Conservation (phyloP, 2,329 filamentous ascomycete species). For the Hypoxylon sp. region DNA sequence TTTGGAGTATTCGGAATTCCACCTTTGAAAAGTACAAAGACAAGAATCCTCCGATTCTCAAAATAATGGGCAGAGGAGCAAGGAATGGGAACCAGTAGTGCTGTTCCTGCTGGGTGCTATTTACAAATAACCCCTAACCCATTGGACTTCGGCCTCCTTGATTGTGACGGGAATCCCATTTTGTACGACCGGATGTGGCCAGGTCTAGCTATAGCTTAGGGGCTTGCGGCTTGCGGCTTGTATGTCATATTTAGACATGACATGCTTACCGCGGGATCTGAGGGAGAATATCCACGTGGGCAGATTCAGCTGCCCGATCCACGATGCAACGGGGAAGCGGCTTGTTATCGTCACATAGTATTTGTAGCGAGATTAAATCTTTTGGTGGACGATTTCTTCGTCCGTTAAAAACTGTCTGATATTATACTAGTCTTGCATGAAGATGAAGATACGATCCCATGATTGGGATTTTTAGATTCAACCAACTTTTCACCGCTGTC, state of each 20-base stretch:
- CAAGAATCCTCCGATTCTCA: too few species aligned
- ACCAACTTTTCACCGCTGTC: constrained; percentile 10
- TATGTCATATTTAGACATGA: too few species aligned
- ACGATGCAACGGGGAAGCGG: too few species aligned
- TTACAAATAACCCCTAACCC: constrained; percentile 47
- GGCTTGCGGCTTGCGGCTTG: constrained; percentile 9
- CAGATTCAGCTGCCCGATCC: too few species aligned
- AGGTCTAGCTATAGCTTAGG: constrained; percentile 43
- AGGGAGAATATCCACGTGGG: constrained; percentile 29
- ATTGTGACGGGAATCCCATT: constrained; percentile 54
- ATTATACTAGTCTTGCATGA: too few species aligned
- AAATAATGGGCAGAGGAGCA: too few species aligned
- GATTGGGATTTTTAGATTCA: too few species aligned
- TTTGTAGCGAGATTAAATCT: constrained; percentile 22
- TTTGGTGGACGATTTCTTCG: constrained; percentile 1
- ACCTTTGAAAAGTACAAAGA: too few species aligned
- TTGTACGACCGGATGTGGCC: constrained; percentile 59
- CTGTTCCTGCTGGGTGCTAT: constrained; percentile 43
- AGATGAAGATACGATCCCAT: too few species aligned
- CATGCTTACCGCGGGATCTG: constrained; percentile 25
- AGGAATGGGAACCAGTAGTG: constrained; percentile 33
- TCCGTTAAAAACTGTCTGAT: constrained; percentile 24
- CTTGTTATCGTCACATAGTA: too few species aligned
- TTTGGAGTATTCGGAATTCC: constrained; percentile 5
- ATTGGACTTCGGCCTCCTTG: constrained; percentile 51